phyloP scores from a whole-genome alignment of 2,329 filamentous ascomycete species.

The Fusarium longipes region DNA sequence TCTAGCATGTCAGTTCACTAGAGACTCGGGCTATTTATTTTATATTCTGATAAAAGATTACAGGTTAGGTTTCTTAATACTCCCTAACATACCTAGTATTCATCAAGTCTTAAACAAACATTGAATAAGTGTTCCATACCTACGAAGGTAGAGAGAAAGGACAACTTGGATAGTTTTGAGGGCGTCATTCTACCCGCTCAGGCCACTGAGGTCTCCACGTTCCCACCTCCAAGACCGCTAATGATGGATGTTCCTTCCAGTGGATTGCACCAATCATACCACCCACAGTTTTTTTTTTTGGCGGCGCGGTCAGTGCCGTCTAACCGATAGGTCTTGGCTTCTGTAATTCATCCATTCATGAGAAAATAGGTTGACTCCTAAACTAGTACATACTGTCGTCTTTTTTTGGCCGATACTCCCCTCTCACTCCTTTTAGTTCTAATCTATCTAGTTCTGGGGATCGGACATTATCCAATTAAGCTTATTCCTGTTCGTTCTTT shows the following conservation, averaged over 20 bases:
- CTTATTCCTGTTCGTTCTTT: neutral
- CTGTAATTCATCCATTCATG: neutral
- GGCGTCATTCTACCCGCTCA: neutral
- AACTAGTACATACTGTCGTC: neutral
- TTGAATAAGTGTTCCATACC: too few species aligned
- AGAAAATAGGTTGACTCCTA: neutral
- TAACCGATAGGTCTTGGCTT: constrained; percentile 3
- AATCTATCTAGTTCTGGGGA: neutral
- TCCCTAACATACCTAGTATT: too few species aligned
- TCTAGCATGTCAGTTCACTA: too few species aligned
- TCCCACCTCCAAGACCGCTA: neutral
- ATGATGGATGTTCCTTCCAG: neutral
- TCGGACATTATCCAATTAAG: neutral
- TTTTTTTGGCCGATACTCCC: neutral
- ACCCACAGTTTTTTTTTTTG: neutral
- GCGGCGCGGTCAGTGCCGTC: neutral
- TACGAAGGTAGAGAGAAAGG: neutral
- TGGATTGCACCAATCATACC: neutral
- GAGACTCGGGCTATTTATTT: too few species aligned
- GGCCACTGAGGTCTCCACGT: neutral
- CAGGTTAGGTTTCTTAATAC: neutral
- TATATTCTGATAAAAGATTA: too few species aligned
- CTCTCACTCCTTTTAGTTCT: neutral
- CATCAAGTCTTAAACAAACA: too few species aligned
- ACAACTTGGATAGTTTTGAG: neutral